Evolutionary conservation across 495 filamentous ascomycete genomes (phyloP).

Genomic region (Penicillium turbatum): DNA sequence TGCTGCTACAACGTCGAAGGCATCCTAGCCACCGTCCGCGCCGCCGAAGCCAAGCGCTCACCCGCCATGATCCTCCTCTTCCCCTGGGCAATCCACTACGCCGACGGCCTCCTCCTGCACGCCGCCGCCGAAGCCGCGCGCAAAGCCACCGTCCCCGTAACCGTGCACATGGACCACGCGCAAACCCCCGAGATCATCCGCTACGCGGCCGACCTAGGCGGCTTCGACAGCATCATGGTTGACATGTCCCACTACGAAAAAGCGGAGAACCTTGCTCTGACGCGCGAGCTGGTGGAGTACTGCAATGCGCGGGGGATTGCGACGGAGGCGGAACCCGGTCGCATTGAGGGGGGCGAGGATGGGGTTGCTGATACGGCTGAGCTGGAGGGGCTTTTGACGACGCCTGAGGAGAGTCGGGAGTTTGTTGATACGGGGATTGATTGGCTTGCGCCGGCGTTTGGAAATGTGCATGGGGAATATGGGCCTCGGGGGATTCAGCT

Average conservation of each 20-base stretch:
- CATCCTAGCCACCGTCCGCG: conserved; percentile 72
- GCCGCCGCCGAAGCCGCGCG: conserved; percentile 60
- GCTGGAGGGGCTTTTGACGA: conserved; percentile 71
- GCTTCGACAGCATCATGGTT: conserved; percentile 79
- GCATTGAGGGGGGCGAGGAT: conserved; percentile 83
- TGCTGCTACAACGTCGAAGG: conserved; percentile 86
- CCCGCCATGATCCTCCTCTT: conserved; percentile 83
- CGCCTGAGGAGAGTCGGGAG: conserved; percentile 67
- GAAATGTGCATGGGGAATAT: conserved; percentile 83
- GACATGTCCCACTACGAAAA: conserved; percentile 83
- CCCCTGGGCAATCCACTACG: conserved; percentile 78
- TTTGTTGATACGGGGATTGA: conserved; percentile 78
- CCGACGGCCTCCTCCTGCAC: conserved; percentile 57
- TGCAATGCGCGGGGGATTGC: conserved; percentile 73
- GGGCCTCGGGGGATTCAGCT: conserved; percentile 67
- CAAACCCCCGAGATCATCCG: conserved; percentile 69
- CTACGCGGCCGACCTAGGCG: conserved; percentile 58
- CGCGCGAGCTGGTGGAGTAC: conserved; percentile 63
- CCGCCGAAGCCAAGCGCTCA: conserved; percentile 67
- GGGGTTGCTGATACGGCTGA: conserved; percentile 73
- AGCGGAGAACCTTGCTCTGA: conserved; percentile 70
- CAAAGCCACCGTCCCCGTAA: conserved; percentile 63
- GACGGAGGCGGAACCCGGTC: conserved; percentile 74
- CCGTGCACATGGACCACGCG: conserved; percentile 73
- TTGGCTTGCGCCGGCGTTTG: conserved; percentile 80